Evolutionary conservation across 768 basidiomycete genomes (phyloP).

Genomic region (Russula compacta): DNA sequence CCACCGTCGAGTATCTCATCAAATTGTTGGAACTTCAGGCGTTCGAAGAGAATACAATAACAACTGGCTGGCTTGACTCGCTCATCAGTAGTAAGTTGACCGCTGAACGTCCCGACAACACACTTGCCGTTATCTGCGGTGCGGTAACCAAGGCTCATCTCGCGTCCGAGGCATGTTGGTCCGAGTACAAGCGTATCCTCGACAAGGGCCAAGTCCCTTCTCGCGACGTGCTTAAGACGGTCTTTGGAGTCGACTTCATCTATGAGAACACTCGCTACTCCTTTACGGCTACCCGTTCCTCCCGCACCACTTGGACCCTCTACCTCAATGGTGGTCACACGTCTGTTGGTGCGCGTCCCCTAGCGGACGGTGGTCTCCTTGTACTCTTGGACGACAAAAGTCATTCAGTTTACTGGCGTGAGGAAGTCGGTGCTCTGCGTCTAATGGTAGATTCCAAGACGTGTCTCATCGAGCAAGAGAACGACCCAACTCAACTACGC

Average conservation of each 20-base stretch:
- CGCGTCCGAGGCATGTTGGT: constrained; percentile 80
- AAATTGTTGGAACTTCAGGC: constrained; percentile 92
- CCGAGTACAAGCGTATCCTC: constrained; percentile 88
- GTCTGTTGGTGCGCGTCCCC: constrained; percentile 81
- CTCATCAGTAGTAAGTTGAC: constrained; percentile 96
- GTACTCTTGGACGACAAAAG: constrained; percentile 88
- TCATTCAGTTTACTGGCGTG: constrained; percentile 96
- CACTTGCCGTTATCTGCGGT: constrained; percentile 91
- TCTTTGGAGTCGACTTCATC: constrained; percentile 95
- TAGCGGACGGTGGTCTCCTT: constrained; percentile 92
- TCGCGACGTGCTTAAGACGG: constrained; percentile 90
- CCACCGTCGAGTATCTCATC: constrained; percentile 98
- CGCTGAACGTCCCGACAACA: constrained; percentile 89
- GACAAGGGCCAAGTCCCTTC: constrained; percentile 98
- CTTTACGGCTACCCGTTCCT: constrained; percentile 90
- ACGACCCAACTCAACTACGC: constrained; percentile 94
- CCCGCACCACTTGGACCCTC: constrained; percentile 81
- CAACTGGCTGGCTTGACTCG: constrained; percentile 97
- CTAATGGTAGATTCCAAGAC: constrained; percentile 97
- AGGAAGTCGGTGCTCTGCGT: constrained; percentile 90
- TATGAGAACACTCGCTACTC: constrained; percentile 93
- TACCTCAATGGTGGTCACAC: constrained; percentile 95
- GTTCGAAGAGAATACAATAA: constrained; percentile 95
- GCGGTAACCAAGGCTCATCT: constrained; percentile 93
- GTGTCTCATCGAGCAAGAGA: constrained; percentile 97